Evolutionary conservation across 1,284 basidiomycete species (phyloP), one percentile per base, ranked within the genome.

Genomic region (Neonothopanus nambi): DNA sequence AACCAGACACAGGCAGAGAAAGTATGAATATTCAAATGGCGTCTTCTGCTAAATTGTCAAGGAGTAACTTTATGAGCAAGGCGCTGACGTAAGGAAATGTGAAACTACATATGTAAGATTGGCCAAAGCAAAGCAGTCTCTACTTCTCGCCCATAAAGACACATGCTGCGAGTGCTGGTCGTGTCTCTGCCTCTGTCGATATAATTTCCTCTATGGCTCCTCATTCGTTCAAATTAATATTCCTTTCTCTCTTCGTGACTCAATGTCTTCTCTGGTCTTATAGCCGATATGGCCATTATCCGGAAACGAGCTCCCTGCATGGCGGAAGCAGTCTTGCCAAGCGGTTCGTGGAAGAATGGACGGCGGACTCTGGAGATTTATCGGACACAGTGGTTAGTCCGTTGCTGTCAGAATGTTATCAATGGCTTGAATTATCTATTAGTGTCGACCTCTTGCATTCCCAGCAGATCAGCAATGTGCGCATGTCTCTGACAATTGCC

Each of bases 191-290:
- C 17, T 38, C 11, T 26, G 30, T 13, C 30, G 13, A 13, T 13
- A 33, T 33, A 8, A 8, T 33, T 23, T 35, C 24, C 21, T 39
- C 21, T 43, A 45, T 52, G 47, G 28, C 47, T n/a, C 42, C 69
- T 52, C 65, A 67, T 45, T 64, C 71, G 23, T 70, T 78, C 52
- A 81, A 75, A 65, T 60, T 79, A 7, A 61, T 80, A 26, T 81
- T 89, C 58, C 69, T 80, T 35, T 55, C 74, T 50, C 63, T 78
- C 43, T 67, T 89, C 61, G 63, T 77, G 55, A 40, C 82, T 40
- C 82, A 85, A 59, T 76, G 76, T 59, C 58, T 88, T 33, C 70
- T 89, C 41, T 89, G 82, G 84, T 85, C 87, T 15, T 77, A 80
- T 60, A 80, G 80, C 66, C 77, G 80, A 44, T 84, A 82, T 67